Conservation (phyloP, 1,139 yeast species). For the Hansenula lynferdii region DNA sequence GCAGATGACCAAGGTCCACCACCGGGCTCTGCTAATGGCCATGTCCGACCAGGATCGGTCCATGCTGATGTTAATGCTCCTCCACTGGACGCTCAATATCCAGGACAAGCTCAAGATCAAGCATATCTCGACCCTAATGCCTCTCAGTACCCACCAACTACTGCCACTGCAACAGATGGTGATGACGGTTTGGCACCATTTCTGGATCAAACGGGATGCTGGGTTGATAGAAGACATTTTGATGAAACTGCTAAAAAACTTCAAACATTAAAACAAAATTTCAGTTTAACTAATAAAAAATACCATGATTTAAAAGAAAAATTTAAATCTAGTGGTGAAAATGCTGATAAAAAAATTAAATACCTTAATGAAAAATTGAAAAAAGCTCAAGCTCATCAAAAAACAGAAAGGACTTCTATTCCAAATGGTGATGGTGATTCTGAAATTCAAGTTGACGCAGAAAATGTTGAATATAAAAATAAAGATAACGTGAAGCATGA, state of each 20-base stretch:
- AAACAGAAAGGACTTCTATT: not conserved
- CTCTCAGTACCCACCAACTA: not conserved
- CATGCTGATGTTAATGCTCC: not conserved
- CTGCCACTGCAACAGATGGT: not conserved
- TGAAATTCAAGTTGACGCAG: constrained; percentile 15
- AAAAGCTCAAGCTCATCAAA: constrained; percentile 8
- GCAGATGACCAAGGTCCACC: not conserved
- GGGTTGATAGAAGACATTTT: constrained; percentile 1
- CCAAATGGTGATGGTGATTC: constrained; percentile 8
- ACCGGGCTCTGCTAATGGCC: too few relatives aligned
- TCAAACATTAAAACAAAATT: not conserved
- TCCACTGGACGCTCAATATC: not conserved
- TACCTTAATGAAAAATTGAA: constrained; percentile 3
- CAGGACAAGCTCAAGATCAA: constrained; percentile 1
- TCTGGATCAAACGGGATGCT: not conserved
- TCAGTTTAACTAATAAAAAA: not conserved
- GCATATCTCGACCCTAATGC: not conserved
- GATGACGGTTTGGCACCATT: too few relatives aligned
- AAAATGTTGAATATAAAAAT: constrained; percentile 6
- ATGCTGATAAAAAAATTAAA: constrained; percentile 4
- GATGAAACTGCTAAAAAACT: constrained; percentile 1
- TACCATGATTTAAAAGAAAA: constrained; percentile 5
- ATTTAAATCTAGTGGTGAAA: not conserved
- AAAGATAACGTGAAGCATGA: not conserved
- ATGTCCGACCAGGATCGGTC: too few relatives aligned